Evolutionary conservation across 2,329 filamentous ascomycete species (phyloP), one percentile per base, ranked within the genome.

Genomic region (Sarocladium oryzae): DNA sequence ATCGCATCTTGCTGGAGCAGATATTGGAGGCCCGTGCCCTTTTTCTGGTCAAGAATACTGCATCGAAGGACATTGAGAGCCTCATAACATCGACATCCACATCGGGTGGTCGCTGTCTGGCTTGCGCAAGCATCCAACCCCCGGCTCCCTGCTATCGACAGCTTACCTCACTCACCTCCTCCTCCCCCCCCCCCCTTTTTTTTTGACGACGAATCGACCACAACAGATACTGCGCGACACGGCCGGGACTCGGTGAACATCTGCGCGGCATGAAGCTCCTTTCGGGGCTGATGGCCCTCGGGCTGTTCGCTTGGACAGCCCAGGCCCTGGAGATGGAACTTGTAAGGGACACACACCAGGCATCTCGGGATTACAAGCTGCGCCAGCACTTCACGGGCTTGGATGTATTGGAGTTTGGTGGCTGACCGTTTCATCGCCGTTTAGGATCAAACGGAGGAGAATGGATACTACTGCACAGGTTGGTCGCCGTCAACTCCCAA

Each of bases 381-480:
- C n/a, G n/a, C n/a, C n/a, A n/a, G n/a, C n/a, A n/a, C n/a, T n/a
- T 8, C 15, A 40, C n/a, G 16, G 36, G 13, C 36, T 18, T 20
- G 4, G 16, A 40, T 13, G 36, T 16, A 40, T 40, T 40, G 36
- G 7, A 23, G n/a, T 4, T 26, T 20, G 7, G 15, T 35, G 11
- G 43, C 41, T 46, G 23, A 32, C 23, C 20, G 8, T 26, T 18
- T 33, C 18, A 33, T 10, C 20, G 26, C 11, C 6, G 13, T 49
- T n/a, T 56, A 95, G 88, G 85, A 89, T 66, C 78, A 93, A 65
- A 81, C 83, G 51, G 81, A 88, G 49, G 79, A 85, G 32, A 87
- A 92, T 63, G 78, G 83, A 63, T 88, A 96, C 72, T 81, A 86
- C 80, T 96, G 92, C 73, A 75, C 79, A 52, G 81, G 77, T 79